Base-by-base conservation (phyloP, 2,329 filamentous ascomycete species). In the Mycocentrospora acerina region DNA sequence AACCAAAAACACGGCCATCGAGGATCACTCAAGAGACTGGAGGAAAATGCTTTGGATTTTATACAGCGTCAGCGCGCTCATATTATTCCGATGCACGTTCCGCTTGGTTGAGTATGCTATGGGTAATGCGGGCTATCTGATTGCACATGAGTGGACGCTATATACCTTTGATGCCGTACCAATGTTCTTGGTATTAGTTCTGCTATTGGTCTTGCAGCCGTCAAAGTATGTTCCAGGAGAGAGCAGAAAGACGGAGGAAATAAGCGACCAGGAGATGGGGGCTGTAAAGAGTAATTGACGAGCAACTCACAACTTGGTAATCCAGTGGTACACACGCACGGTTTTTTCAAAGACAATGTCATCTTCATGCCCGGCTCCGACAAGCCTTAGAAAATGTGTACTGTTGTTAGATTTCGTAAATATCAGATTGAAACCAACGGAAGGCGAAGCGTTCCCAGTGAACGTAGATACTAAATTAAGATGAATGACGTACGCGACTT, bases 51-150 rank as follows among this genome's bases (percentile, higher is more conserved):
- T 64, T 2, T 55, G 52, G 45, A 65, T 67, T 0, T 60, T 80
- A 13, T 79, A 80, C 51, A 43, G 56, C 4, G 66, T 71, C 31
- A 74, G 70, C 48, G 46, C 60, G 1, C 56, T 79, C 13, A 75
- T 80, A 46, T 60, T 80, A 36, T 43, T 76, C 9, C 69, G 78
- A 25, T 74, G 67, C 24, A 51, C 75, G 1, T 77, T 78, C 43
- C 69, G 77, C 22, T 58, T 79, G 15, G 57, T 72, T 7, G 77
- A 80, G 57, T 81, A 76, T 45, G 48, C 65, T 0, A 62, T 71
- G 55, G 76, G 76, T 1, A 67, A 71, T 27, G 56, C 66, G 13
- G 71, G 74, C 2, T 71, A 68, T 36, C 51, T 79, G 14, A 64
- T 76, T 25, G 46, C 53, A 11, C 64, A 70, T 26, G 75, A 78